Base-by-base conservation (phyloP, 208 protist genomes). In the Trypanosoma vivax region DNA sequence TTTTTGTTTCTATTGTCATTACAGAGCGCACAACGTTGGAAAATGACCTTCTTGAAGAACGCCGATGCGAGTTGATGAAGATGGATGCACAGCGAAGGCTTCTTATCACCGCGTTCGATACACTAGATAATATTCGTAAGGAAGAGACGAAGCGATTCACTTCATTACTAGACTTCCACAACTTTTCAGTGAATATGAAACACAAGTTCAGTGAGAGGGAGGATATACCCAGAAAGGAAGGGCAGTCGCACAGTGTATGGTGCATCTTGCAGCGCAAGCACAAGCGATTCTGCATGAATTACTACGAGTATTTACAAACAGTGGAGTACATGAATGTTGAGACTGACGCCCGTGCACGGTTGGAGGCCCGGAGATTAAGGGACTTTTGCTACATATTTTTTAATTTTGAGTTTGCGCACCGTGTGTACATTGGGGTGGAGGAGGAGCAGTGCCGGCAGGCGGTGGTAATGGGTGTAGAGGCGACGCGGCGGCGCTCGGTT, bases 1-100 rank as follows among this genome's bases (percentile, higher is more conserved):
- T 73, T 30, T 78, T 65, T 45, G 51, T 54, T 18, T 76, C 74
- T 1, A 58, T 78, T n/a, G 71, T 87, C 6, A 47, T 80, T 28
- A 35, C 37, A 9, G 52, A 71, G 40, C 31, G 50, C 28, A 53
- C 59, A 5, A 33, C 50, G 0, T 19, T 84, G 34, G 68, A 79
- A 29, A 38, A 38, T 14, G 25, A 58, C 5, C 30, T 85, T 16
- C 58, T 89, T 11, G 39, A 3, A 0, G 21, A 68, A 27, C 51
- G 68, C 19, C 50, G 55, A 13, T 24, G 23, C 7, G 68, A 77
- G 23, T 27, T 74, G 31, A 9, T 21, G 13, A 16, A 29, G 2
- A 30, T 79, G 14, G 41, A 72, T 29, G 33, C 25, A 14, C 14
- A 51, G 23, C 63, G 72, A 18, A 42, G 51, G 24, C 23, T 75